These are phyloP conservation scores for Lasiosphaeria miniovina DNA, from an alignment of 495 filamentous ascomycete species.

Conservation along the genomic window DNA sequence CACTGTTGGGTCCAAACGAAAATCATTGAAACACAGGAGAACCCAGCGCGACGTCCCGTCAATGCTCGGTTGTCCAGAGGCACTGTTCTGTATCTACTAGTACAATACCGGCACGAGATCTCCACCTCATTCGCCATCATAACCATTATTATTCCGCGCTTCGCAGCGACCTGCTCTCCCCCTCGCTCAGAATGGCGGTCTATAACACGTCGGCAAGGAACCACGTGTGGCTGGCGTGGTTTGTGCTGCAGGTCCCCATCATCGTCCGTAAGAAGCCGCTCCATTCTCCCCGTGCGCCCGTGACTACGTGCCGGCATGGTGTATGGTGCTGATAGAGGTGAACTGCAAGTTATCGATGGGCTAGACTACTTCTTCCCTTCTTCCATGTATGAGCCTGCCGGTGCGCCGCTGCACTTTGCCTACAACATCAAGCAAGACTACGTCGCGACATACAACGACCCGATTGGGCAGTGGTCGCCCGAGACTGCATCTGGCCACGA, in stretches of 20 bases:
- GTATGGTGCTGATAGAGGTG: neutral
- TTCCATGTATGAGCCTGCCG: slow-evolving; percentile 43
- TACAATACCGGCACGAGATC: neutral
- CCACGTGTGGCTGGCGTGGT: slow-evolving; percentile 67
- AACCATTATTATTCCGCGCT: neutral
- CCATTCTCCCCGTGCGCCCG: neutral
- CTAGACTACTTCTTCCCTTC: slow-evolving; percentile 65
- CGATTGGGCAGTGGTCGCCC: slow-evolving; percentile 65
- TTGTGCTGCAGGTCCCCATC: slow-evolving; percentile 63
- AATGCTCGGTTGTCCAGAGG: no score
- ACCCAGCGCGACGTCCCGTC: no score
- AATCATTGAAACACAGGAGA: no score
- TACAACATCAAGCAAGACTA: slow-evolving; percentile 57
- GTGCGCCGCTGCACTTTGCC: slow-evolving; percentile 46
- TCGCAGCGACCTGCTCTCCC: neutral
- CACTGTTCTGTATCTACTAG: no score
- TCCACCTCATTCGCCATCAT: neutral
- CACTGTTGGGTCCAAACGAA: no score
- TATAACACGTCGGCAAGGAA: slow-evolving; percentile 37
- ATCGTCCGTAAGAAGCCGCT: slow-evolving; percentile 55
- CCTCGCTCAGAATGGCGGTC: slow-evolving; percentile 28
- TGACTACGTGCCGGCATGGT: neutral
- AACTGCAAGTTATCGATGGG: slow-evolving; percentile 58
- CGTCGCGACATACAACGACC: slow-evolving; percentile 68
- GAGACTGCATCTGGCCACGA: slow-evolving; percentile 30